Base-by-base conservation (phyloP, 2,329 filamentous ascomycete genomes). In the Stagonosporopsis cucurbitacearum region DNA sequence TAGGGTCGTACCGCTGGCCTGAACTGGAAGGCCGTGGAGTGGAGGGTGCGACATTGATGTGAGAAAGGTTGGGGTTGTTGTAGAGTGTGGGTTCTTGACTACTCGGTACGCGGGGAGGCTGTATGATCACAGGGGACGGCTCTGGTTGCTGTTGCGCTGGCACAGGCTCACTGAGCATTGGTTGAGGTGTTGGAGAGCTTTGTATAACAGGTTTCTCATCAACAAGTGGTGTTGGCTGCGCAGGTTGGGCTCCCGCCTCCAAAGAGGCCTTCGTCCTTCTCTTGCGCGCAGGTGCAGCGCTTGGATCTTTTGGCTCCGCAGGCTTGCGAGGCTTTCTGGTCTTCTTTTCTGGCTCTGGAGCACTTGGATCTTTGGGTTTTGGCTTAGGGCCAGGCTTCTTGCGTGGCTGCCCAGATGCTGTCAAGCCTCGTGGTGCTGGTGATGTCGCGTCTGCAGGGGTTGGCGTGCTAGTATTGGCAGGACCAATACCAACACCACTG, bases 1-100 rank as follows among this genome's bases (percentile, higher is more conserved):
- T 92, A 0, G 93, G 93, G 74, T 97, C 93, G 77, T 95, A 97
- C 67, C 89, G 91, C 69, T 92, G 90, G 39, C 92, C 89, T 68
- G 89, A 90, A 13, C 88, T 87, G 45, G 88, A 74, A 60, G 78
- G 80, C 54, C 81, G 76, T 48, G 80, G 79, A 57, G 79, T 80
- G 45, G 79, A 77, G 12, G 79, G 78, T 74, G 80, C 56, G 76
- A 81, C 40, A 77, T 75, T 66, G 66, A 77, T 70, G 58, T 75
- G 68, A 26, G 68, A 73, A 36, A 74, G 64, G 33, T 64, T 73
- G 39, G 73, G 72, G 52, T 75, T 75, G 59, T 69, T 72, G 62
- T 74, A 69, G 12, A 77, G 62, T n/a, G 62, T 67, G 52, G 67
- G 61, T 45, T 77, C 67, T 49, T 74, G 64, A 75, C 77, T 77